These are phyloP conservation scores for Jaapia argillacea DNA, from an alignment of 768 basidiomycete genomes.

Conservation along the genomic window DNA sequence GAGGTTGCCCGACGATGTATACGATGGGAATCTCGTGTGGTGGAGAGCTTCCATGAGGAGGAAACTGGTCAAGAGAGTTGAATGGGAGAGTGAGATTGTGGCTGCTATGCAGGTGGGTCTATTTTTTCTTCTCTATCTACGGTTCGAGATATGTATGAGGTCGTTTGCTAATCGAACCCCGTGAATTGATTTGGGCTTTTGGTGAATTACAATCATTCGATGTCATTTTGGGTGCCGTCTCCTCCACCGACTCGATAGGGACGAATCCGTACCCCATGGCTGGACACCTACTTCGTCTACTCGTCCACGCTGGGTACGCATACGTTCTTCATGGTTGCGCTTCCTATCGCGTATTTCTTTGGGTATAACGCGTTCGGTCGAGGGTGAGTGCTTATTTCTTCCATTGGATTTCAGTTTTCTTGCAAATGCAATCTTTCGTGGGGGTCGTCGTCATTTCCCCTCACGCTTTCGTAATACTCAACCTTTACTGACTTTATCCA, in stretches of 20 bases:
- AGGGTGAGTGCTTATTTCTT: constrained; percentile 43
- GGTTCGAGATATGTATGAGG: not conserved
- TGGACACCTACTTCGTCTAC: constrained; percentile 80
- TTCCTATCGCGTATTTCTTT: constrained; percentile 87
- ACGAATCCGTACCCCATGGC: constrained; percentile 47
- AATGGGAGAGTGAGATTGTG: constrained; percentile 49
- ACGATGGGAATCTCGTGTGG: constrained; percentile 48
- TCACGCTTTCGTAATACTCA: not conserved
- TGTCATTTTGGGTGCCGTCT: too few relatives aligned
- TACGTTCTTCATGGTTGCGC: constrained; percentile 86
- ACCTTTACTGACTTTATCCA: constrained; percentile 8
- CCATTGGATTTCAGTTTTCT: too few relatives aligned
- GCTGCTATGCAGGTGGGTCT: constrained; percentile 55
- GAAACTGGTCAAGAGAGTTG: constrained; percentile 39
- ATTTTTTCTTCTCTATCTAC: constrained; percentile 7
- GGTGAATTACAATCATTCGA: too few relatives aligned
- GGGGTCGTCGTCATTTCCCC: too few relatives aligned
- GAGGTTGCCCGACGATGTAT: constrained; percentile 36
- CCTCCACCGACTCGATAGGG: constrained; percentile 25
- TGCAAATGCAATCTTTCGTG: too few relatives aligned
- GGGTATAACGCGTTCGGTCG: constrained; percentile 61
- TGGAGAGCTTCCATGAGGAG: constrained; percentile 60
- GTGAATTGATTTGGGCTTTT: constrained; percentile 3
- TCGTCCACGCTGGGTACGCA: constrained; percentile 76
- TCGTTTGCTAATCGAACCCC: not conserved